phyloP scores from a whole-genome alignment of 495 filamentous ascomycete genomes.

The Pyronema domesticum region DNA sequence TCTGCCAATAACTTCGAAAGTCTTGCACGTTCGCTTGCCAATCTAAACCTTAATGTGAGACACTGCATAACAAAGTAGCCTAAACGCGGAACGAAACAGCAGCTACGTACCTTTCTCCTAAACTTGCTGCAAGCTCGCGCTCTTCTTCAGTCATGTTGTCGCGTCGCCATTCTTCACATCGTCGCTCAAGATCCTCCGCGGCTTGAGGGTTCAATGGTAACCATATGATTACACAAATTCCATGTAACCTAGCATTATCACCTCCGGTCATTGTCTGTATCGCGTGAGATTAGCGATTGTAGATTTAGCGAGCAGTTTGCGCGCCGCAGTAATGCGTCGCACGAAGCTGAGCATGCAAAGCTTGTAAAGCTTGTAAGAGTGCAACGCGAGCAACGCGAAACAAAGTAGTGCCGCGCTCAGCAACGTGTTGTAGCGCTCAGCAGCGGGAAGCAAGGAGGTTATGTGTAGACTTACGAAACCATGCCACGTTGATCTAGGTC shows the following conservation, averaged over 20 bases:
- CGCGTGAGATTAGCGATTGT: too few relatives aligned
- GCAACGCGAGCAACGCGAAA: too few relatives aligned
- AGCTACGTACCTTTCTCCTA: conserved; percentile 48
- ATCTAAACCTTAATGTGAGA: conserved; percentile 11
- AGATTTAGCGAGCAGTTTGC: too few relatives aligned
- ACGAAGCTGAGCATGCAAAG: background rate
- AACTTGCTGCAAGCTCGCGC: conserved; percentile 76
- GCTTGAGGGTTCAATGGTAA: conserved; percentile 65
- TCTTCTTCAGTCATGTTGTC: conserved; percentile 94
- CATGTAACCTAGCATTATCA: conserved; percentile 81
- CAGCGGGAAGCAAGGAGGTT: too few relatives aligned
- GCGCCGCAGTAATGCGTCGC: too few relatives aligned
- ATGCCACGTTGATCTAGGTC: conserved; percentile 89
- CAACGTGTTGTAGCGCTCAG: too few relatives aligned
- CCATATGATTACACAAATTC: conserved; percentile 84
- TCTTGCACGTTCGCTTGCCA: conserved; percentile 79
- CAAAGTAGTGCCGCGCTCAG: background rate
- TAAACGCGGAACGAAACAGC: background rate
- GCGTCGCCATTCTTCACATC: conserved; percentile 85
- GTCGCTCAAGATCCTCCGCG: conserved; percentile 72
- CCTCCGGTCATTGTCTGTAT: conserved; percentile 67
- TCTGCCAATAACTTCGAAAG: conserved; percentile 71
- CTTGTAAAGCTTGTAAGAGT: background rate
- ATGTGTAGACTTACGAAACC: conserved; percentile 41
- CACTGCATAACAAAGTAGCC: background rate